A percentile compares a stretch with the other conserved stretches of the same genome.
phyloP scores from a whole-genome alignment of 2,329 filamentous ascomycete genomes.

The Incumbomyces lentus region DNA sequence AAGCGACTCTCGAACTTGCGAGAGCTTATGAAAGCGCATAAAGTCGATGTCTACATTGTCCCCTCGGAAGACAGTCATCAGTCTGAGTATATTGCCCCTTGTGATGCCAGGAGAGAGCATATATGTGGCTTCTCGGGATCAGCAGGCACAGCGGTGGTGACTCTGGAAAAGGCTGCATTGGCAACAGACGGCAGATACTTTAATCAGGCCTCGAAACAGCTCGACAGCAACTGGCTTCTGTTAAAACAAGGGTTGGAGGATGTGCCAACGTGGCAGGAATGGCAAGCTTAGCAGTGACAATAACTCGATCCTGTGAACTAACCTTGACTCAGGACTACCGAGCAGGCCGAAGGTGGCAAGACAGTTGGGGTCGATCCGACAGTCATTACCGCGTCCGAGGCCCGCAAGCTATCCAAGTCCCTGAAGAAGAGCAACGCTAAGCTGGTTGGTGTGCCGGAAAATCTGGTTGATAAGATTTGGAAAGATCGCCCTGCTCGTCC shows the following conservation, averaged over 20 bases:
- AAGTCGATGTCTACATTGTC: constrained; percentile 86
- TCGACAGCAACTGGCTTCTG: constrained; percentile 83
- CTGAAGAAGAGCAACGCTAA: constrained; percentile 74
- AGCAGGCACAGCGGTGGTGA: constrained; percentile 83
- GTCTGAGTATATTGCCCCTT: constrained; percentile 96
- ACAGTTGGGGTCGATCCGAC: constrained; percentile 83
- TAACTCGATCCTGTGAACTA: constrained; percentile 3
- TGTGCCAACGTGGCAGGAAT: constrained; percentile 95
- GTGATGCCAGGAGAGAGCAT: constrained; percentile 80
- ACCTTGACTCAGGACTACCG: constrained; percentile 46
- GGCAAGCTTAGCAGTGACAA: constrained; percentile 42
- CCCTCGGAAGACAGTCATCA: constrained; percentile 96
- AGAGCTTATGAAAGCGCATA: constrained; percentile 74
- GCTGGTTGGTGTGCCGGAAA: constrained; percentile 64
- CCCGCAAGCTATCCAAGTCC: constrained; percentile 68
- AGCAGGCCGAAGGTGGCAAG: constrained; percentile 78
- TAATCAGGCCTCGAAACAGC: constrained; percentile 84
- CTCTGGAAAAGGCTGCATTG: constrained; percentile 72
- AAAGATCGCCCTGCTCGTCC: constrained; percentile 62
- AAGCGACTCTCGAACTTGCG: constrained; percentile 66
- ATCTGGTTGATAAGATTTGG: constrained; percentile 91
- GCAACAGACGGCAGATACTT: constrained; percentile 97
- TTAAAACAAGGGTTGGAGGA: constrained; percentile 89
- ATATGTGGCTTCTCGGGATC: constrained; percentile 94
- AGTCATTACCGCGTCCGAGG: constrained; percentile 65